These are phyloP conservation scores for Physcomitrium patens DNA, from an alignment of 225 moss, liverwort and hornwort species.

Conservation along the genomic window DNA sequence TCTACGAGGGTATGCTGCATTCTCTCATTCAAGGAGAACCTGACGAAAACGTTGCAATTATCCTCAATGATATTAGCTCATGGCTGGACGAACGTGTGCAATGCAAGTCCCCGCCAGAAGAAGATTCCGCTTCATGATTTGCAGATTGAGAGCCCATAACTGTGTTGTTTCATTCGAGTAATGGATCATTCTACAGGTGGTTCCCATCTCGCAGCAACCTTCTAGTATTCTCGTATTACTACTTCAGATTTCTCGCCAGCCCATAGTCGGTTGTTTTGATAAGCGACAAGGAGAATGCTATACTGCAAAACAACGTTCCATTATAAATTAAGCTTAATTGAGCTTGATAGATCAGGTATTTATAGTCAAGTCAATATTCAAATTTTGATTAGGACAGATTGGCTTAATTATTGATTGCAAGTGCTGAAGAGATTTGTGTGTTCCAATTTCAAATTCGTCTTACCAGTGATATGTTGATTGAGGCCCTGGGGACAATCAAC, in stretches of 20 bases:
- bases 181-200: background rate
- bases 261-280: background rate
- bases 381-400: conserved; percentile 15
- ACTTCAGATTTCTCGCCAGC: conserved; percentile 2
- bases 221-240: background rate
- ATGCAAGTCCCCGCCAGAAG: conserved; percentile 16
- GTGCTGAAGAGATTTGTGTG: conserved; percentile 27
- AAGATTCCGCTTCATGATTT: conserved; percentile 4
- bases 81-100: conserved; percentile 82
- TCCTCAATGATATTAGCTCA: conserved; percentile 67
- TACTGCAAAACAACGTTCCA: conserved; percentile 9
- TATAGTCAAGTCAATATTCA: conserved; percentile 8
- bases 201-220: conserved; percentile 7
- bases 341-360: conserved; percentile 12
- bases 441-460: background rate
- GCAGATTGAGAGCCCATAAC: background rate
- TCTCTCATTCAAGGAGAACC: conserved; percentile 88
- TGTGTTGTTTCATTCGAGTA: background rate
- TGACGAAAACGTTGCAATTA: conserved; percentile 86
- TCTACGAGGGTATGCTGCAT: conserved; percentile 87
- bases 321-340: background rate
- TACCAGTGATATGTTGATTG: conserved; percentile 1
- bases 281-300: conserved; percentile 1
- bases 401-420: background rate
- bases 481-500: background rate